phyloP scores from a whole-genome alignment of 108 stramenopile species.

The Nannochloropsis granulata region DNA sequence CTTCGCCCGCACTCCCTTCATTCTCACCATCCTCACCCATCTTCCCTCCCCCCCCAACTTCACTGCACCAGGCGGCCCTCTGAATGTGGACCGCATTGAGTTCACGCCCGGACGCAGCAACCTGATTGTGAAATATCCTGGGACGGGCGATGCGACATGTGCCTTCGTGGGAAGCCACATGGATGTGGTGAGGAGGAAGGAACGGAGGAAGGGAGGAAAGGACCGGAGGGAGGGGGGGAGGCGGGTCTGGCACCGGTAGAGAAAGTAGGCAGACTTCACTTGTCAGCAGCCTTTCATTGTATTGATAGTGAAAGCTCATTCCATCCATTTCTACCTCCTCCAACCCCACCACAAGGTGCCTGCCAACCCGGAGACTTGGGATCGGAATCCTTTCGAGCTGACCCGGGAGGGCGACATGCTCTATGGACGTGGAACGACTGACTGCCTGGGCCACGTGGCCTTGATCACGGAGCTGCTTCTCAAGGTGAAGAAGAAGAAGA shows the following conservation, averaged over 20 bases:
- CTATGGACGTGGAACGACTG: constrained; percentile 46
- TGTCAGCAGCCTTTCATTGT: too few species aligned
- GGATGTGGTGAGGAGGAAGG: constrained; percentile 38
- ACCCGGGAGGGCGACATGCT: constrained; percentile 44
- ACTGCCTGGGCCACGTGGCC: constrained; percentile 52
- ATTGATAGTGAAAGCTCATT: too few species aligned
- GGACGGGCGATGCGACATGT: constrained; percentile 31
- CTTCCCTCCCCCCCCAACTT: neutral
- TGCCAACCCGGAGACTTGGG: constrained; percentile 44
- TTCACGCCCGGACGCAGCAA: constrained; percentile 47
- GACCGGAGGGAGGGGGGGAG: neutral
- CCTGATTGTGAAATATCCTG: constrained; percentile 41
- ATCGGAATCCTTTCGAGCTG: constrained; percentile 43
- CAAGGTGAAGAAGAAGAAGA: neutral
- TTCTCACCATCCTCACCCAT: too few species aligned
- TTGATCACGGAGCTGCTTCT: constrained; percentile 42
- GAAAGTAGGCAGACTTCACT: too few species aligned
- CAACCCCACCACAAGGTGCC: constrained; percentile 6
- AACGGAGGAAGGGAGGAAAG: neutral
- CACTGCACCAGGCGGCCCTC: constrained; percentile 29
- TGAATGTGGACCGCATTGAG: constrained; percentile 39
- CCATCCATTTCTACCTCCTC: too few species aligned
- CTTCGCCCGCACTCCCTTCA: too few species aligned
- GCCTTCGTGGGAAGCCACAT: constrained; percentile 47
- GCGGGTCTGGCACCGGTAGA: too few species aligned